These are phyloP conservation scores for Simplicillium sp. DNA, from an alignment of 2,329 filamentous ascomycete species.

Conservation along the genomic window DNA sequence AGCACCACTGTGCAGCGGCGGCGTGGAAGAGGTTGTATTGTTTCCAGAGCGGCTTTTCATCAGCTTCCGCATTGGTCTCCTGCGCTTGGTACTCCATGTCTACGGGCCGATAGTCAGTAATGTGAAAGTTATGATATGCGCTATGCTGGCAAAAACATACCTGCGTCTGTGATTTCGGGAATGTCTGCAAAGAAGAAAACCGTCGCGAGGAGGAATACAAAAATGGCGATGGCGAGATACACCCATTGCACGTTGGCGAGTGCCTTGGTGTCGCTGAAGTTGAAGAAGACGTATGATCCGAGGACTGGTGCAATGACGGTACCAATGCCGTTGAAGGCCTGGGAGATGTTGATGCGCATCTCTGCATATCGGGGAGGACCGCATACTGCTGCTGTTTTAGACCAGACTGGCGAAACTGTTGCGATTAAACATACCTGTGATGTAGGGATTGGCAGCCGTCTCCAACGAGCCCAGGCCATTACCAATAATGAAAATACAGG, in stretches of 20 bases:
- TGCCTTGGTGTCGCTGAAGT: slow-evolving; percentile 43
- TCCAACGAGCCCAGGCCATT: slow-evolving; percentile 66
- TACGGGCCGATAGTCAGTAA: slow-evolving; percentile 16
- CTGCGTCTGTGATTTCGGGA: slow-evolving; percentile 56
- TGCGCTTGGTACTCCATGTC: slow-evolving; percentile 56
- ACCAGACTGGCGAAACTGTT: not conserved
- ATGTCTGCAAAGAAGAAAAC: slow-evolving; percentile 60
- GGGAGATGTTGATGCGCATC: slow-evolving; percentile 65
- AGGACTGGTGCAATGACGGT: slow-evolving; percentile 64
- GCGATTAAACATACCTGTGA: slow-evolving; percentile 37
- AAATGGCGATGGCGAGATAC: slow-evolving; percentile 63
- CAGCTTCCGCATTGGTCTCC: slow-evolving; percentile 40
- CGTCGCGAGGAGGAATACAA: slow-evolving; percentile 56
- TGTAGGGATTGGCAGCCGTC: slow-evolving; percentile 69
- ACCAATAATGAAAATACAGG: slow-evolving; percentile 63
- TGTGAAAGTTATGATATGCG: no score
- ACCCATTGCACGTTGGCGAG: slow-evolving; percentile 67
- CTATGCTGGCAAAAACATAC: no score
- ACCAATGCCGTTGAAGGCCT: slow-evolving; percentile 69
- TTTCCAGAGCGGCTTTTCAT: slow-evolving; percentile 55
- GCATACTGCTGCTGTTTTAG: slow-evolving; percentile 20
- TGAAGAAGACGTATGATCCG: slow-evolving; percentile 66
- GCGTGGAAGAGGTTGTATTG: slow-evolving; percentile 72
- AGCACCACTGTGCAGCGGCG: slow-evolving; percentile 68
- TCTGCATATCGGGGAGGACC: slow-evolving; percentile 62